These are phyloP conservation scores for Cardamine resedifolia DNA, from an alignment of 345 rosid species.

Conservation along the genomic window DNA sequence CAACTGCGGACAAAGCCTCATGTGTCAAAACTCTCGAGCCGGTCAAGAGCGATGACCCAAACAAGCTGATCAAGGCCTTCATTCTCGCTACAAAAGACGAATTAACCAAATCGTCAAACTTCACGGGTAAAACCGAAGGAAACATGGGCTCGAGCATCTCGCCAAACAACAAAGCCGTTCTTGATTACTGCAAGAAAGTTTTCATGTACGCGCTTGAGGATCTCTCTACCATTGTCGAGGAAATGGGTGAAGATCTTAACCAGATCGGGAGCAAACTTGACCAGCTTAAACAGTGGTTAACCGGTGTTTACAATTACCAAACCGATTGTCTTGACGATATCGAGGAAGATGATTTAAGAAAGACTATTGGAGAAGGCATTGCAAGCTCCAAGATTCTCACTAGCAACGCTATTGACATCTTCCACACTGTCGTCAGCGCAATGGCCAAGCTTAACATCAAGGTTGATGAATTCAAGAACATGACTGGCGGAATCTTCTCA, in stretches of 20 bases:
- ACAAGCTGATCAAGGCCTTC: constrained; percentile 50
- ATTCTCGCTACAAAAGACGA: constrained; percentile 40
- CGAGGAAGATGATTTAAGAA: constrained; percentile 29
- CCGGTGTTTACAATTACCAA: constrained; percentile 59
- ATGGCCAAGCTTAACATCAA: constrained; percentile 41
- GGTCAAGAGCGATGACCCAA: constrained; percentile 50
- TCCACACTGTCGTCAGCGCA: constrained; percentile 39
- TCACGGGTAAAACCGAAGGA: constrained; percentile 40
- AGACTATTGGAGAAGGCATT: constrained; percentile 37
- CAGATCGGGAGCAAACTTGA: constrained; percentile 36
- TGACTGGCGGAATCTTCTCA: constrained; percentile 29
- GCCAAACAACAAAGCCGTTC: constrained; percentile 42
- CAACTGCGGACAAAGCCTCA: constrained; percentile 50
- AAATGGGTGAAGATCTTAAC: constrained; percentile 41
- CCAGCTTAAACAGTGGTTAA: constrained; percentile 50
- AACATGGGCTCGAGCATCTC: constrained; percentile 38
- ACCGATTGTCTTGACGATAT: constrained; percentile 59
- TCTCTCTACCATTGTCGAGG: constrained; percentile 35
- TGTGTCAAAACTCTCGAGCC: constrained; percentile 54
- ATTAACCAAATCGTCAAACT: constrained; percentile 39
- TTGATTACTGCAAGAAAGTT: constrained; percentile 42
- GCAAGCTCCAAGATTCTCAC: constrained; percentile 42
- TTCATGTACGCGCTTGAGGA: constrained; percentile 42
- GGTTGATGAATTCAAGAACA: constrained; percentile 26
- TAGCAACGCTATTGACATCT: constrained; percentile 57